Evolutionary conservation across 2,329 filamentous ascomycete species (phyloP), one percentile per base, ranked within the genome.

Genomic region (Juglanconis sp.): DNA sequence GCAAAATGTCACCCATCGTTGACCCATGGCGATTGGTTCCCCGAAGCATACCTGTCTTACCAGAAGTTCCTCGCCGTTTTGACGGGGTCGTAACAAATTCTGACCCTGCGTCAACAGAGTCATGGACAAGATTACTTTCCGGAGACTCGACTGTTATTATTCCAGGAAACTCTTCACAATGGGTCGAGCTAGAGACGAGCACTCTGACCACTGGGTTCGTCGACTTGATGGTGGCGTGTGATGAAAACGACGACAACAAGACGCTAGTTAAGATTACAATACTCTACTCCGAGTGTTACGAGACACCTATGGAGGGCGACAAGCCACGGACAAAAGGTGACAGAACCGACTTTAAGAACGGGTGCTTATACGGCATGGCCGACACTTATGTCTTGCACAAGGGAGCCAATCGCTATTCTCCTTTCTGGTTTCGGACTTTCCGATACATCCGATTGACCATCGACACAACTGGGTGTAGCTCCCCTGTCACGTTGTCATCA

Each of bases 251-350:
- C 9, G 5, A 42, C 15, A 57, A 56, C 34, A 56, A 59, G 15
- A 24, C 53, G 11, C 54, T 63, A 3, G 62, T 65, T 11, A 57
- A 32, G 8, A 57, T 72, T n/a, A 65, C 67, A 35, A 60, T 71
- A 13, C 70, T 70, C n/a, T 70, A 70, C 49, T 70, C 70, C 1
- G 71, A 73, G 47, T 69, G 70, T 13, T 73, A 73, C 53, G 71
- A 73, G 53, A 59, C 67, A 36, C 66, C 67, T 4, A 62, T 67
- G 30, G 61, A 64, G 8, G 58, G 63, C 6, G 30, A 34, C 52
- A 56, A 53, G 51, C n/a, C 57, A 42, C 55, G 62, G 54, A 44
- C n/a, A 36, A 1, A 65, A 66, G 56, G 53, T 4, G 56, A 64
- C 38, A 46, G 62, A 15, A 58, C 60, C 13, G 62, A 64, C 49